Evolutionary conservation across 2,329 filamentous ascomycete species (phyloP).

Genomic region (Colletotrichum sp.): DNA sequence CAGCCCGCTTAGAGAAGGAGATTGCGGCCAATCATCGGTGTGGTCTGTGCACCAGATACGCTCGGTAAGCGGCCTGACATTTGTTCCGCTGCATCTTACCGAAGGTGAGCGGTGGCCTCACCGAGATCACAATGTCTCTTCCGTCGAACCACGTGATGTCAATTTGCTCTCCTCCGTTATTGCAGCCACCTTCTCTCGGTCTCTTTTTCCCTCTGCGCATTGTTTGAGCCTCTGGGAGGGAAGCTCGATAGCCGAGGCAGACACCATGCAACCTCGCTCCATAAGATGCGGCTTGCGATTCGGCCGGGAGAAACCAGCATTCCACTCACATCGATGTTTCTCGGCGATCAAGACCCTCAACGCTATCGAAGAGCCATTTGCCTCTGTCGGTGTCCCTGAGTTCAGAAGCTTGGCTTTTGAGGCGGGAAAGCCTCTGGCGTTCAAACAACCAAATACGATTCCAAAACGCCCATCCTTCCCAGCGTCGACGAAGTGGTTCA

Average conservation of each 20-base stretch:
- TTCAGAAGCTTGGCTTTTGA: constrained; percentile 8
- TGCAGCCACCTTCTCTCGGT: background rate
- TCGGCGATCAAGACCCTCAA: background rate
- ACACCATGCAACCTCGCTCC: background rate
- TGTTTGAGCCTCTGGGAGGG: background rate
- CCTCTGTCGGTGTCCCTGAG: background rate
- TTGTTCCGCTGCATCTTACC: background rate
- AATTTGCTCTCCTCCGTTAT: background rate
- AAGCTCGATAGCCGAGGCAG: background rate
- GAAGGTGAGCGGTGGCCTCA: background rate
- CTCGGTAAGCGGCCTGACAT: background rate
- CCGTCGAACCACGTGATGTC: background rate
- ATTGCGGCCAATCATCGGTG: background rate
- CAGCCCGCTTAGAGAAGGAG: constrained; percentile 17
- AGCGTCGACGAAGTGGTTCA: constrained; percentile 32
- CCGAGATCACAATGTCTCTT: background rate
- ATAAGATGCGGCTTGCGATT: background rate
- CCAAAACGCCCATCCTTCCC: constrained; percentile 23
- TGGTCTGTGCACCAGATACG: background rate
- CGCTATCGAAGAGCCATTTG: background rate
- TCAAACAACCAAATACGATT: constrained; percentile 23
- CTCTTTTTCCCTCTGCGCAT: background rate
- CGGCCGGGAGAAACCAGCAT: background rate
- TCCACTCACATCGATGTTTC: background rate
- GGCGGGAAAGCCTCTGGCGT: constrained; percentile 20